Conservation (phyloP, 2,329 filamentous ascomycete species). For the Dothideomycetes sp. region DNA sequence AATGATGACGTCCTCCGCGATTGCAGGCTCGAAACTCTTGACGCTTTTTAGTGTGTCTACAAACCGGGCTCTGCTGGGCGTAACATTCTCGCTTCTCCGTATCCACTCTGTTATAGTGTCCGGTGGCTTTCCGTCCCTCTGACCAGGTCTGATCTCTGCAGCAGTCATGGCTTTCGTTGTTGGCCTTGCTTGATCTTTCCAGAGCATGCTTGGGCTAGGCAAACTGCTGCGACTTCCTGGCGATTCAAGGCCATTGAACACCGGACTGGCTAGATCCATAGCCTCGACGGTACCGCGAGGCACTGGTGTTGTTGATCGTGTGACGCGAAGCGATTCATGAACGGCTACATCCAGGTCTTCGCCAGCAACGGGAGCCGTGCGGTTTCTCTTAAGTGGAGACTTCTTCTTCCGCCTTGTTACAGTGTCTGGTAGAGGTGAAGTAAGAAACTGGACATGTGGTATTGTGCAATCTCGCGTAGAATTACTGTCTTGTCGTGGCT, state of each 20-base stretch:
- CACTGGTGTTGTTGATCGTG: constrained; percentile 5
- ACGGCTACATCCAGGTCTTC: neutral
- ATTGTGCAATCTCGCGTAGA: constrained; percentile 8
- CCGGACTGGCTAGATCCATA: constrained; percentile 12
- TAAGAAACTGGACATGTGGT: constrained; percentile 6
- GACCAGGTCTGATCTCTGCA: neutral
- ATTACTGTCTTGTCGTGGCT: neutral
- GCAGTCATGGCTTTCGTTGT: constrained; percentile 2
- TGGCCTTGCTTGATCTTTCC: neutral
- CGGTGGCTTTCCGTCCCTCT: neutral
- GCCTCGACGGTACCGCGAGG: constrained; percentile 9
- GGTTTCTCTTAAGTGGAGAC: constrained; percentile 16
- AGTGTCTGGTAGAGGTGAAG: constrained; percentile 17
- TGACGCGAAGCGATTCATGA: constrained; percentile 5
- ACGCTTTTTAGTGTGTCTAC: neutral
- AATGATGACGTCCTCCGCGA: neutral
- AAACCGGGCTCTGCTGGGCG: neutral
- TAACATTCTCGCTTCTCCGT: neutral
- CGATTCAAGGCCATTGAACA: neutral
- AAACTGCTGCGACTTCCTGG: neutral
- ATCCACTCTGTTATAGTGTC: neutral
- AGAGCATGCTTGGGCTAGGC: neutral
- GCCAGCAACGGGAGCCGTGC: constrained; percentile 17
- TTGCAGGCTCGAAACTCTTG: neutral
- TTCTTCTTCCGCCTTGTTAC: constrained; percentile 20